Percentiles rank a stretch among this genome's conserved stretches.
phyloP scores from a whole-genome alignment of 345 rosid species.

The Eucalyptus victrix region DNA sequence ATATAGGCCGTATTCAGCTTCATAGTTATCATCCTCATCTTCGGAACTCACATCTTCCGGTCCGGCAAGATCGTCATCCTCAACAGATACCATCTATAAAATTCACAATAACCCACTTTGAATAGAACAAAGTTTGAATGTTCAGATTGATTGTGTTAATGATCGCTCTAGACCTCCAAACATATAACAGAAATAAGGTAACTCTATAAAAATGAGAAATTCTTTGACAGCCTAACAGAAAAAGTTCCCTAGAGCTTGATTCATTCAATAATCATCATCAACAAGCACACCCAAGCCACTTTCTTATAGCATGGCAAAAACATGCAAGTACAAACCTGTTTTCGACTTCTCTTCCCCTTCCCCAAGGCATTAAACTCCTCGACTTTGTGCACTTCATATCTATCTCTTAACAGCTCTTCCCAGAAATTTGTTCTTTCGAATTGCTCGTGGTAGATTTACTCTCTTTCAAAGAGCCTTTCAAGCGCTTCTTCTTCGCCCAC shows the following conservation, averaged over 20 bases:
- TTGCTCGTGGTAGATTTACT: constrained; percentile 28
- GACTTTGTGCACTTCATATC: constrained; percentile 65
- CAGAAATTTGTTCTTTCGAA: constrained; percentile 76
- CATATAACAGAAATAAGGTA: not conserved
- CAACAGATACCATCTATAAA: constrained; percentile 87
- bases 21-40: constrained; percentile 93
- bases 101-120: not conserved
- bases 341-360: constrained; percentile 92
- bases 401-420: constrained; percentile 89
- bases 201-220: not conserved
- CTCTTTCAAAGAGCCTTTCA: constrained; percentile 53
- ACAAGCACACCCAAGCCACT: not conserved
- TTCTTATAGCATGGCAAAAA: not conserved
- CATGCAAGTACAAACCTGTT: constrained; percentile 50
- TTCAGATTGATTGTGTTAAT: not conserved
- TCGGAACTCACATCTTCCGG: constrained; percentile 95
- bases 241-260: not conserved
- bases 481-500: constrained; percentile 61
- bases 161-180: not conserved
- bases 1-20: constrained; percentile 36
- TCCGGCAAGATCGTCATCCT: constrained; percentile 99
- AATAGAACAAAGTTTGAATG: not conserved
- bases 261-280: not conserved
- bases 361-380: constrained; percentile 87
- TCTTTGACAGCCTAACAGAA: not conserved